These are phyloP conservation scores for Ormosia semicastrata DNA, from an alignment of 306 rosid genomes.

Conservation along the genomic window DNA sequence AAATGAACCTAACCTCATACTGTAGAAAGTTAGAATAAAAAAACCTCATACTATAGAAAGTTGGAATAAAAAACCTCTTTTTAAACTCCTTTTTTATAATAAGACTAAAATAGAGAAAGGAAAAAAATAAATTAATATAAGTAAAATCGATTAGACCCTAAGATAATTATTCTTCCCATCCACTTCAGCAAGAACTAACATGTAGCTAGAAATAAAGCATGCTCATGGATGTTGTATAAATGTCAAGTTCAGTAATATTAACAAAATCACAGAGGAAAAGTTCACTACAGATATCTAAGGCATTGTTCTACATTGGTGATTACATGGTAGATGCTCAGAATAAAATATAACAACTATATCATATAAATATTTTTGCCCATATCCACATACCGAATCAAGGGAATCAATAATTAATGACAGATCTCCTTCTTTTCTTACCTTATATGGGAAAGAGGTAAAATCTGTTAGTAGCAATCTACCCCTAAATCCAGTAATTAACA, in stretches of 20 bases:
- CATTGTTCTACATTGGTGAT: not conserved
- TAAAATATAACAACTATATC: not conserved
- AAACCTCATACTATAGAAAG: too few relatives aligned
- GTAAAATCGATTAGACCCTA: not conserved
- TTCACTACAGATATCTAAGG: too few relatives aligned
- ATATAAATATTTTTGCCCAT: too few relatives aligned
- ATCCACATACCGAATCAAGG: not conserved
- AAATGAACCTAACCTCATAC: not conserved
- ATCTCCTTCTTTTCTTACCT: conserved; percentile 54
- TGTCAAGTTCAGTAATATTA: too few relatives aligned
- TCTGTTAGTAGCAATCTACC: conserved; percentile 38
- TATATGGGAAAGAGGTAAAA: conserved; percentile 32
- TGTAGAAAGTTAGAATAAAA: not conserved
- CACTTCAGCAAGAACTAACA: too few relatives aligned
- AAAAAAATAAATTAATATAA: not conserved
- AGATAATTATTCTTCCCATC: too few relatives aligned
- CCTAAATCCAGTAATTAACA: conserved; percentile 5
- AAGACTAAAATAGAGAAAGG: too few relatives aligned
- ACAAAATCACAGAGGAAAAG: too few relatives aligned
- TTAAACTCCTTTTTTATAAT: too few relatives aligned
- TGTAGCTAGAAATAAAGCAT: too few relatives aligned
- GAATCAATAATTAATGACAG: not conserved
- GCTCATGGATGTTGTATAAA: too few relatives aligned
- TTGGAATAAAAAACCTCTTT: too few relatives aligned
- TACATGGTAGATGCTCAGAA: not conserved